A percentile compares a stretch with the other conserved stretches of the same genome.
Evolutionary conservation across 768 basidiomycete species (phyloP).

Genomic region (Mycena filopes): DNA sequence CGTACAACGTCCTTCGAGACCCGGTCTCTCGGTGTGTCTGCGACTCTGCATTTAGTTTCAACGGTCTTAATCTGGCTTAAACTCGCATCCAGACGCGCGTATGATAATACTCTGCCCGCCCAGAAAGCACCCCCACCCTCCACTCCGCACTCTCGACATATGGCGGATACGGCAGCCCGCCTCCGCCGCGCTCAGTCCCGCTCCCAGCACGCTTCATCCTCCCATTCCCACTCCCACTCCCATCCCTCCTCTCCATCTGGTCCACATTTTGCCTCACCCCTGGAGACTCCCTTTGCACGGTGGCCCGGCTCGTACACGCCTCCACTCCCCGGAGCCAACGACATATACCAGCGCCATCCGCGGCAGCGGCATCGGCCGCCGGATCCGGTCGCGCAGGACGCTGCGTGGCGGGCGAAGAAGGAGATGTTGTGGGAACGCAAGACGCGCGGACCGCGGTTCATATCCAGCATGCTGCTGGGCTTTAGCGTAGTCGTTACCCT

Average conservation of each 20-base stretch:
- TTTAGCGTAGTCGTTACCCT: constrained; percentile 1
- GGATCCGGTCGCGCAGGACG: constrained; percentile 23
- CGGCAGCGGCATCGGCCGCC: constrained; percentile 31
- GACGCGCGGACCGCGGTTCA: constrained; percentile 21
- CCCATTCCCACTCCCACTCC: no score
- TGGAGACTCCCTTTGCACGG: constrained; percentile 20
- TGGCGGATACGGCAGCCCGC: constrained; percentile 31
- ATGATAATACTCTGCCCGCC: constrained; percentile 30
- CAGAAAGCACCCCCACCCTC: constrained; percentile 6
- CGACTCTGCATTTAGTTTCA: no score
- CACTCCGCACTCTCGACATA: constrained; percentile 26
- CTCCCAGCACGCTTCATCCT: not conserved
- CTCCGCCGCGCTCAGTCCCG: constrained; percentile 24
- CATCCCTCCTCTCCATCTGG: constrained; percentile 6
- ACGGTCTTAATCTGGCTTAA: not conserved
- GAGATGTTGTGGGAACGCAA: constrained; percentile 25
- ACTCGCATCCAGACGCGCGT: constrained; percentile 18
- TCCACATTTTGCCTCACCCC: not conserved
- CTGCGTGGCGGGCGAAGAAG: constrained; percentile 24
- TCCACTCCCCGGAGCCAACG: constrained; percentile 22
- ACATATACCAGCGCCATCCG: constrained; percentile 26
- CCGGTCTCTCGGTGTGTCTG: constrained; percentile 26
- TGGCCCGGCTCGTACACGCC: not conserved
- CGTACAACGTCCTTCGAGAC: constrained; percentile 31
- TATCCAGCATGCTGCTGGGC: constrained; percentile 5